A percentile compares a stretch with the other conserved stretches of the same genome.
These are phyloP conservation scores for Linanthus parryae DNA, from an alignment of 148 eudicot genomes.

Conservation along the genomic window DNA sequence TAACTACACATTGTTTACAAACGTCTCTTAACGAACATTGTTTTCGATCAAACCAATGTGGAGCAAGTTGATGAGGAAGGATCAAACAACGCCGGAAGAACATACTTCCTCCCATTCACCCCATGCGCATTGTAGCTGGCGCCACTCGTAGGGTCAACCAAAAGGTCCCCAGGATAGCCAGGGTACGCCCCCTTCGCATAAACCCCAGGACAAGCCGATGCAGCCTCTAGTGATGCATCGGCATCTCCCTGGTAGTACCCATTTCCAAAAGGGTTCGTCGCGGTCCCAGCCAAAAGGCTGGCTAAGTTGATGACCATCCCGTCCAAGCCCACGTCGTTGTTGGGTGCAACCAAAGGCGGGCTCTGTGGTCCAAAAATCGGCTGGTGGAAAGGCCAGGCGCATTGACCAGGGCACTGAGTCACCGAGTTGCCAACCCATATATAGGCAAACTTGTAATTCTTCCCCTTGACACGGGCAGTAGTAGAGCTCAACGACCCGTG, in stretches of 20 bases:
- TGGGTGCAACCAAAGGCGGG: constrained; percentile 24
- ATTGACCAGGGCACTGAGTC: constrained; percentile 16
- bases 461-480: neutral
- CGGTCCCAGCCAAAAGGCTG: constrained; percentile 19
- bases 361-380: constrained; percentile 26
- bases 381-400: constrained; percentile 15
- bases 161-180: constrained; percentile 11
- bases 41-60: constrained; percentile 20
- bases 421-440: constrained; percentile 20
- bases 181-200: constrained; percentile 22
- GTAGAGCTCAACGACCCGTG: neutral
- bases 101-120: constrained; percentile 21
- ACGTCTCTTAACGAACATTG: no score
- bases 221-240: constrained; percentile 23
- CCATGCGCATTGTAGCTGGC: constrained; percentile 31
- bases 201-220: constrained; percentile 25
- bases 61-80: constrained; percentile 20
- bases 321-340: constrained; percentile 22
- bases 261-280: constrained; percentile 22
- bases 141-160: constrained; percentile 18
- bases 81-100: constrained; percentile 24
- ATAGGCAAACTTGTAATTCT: constrained; percentile 2
- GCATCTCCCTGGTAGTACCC: constrained; percentile 26
- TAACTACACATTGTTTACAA: no score
- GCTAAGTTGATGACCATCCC: constrained; percentile 23